Evolutionary conservation across 1,139 yeast genomes (phyloP).

Genomic region (Nakaseomyces bracarensis): DNA sequence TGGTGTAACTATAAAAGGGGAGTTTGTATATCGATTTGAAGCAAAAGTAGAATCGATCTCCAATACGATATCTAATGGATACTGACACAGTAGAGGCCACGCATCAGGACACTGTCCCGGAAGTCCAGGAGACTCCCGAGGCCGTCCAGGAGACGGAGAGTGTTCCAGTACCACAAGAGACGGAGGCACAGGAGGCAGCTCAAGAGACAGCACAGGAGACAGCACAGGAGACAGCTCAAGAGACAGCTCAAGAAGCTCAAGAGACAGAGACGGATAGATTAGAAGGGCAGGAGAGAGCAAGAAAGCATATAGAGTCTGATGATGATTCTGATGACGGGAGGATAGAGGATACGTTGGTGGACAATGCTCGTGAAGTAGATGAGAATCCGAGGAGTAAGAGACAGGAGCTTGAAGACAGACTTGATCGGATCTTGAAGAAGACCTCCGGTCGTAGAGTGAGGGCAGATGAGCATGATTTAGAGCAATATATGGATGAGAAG

Average conservation of each 20-base stretch:
- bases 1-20: too few relatives aligned
- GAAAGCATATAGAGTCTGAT: slow-evolving; percentile 9
- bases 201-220: not conserved
- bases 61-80: too few relatives aligned
- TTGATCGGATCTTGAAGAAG: slow-evolving; percentile 68
- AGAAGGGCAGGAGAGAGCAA: not conserved
- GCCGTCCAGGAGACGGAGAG: too few relatives aligned
- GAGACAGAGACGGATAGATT: not conserved
- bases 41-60: too few relatives aligned
- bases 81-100: too few relatives aligned
- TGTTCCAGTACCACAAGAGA: too few relatives aligned
- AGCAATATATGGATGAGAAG: slow-evolving; percentile 88
- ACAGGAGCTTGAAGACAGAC: slow-evolving; percentile 68
- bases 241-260: not conserved
- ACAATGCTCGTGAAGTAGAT: too few relatives aligned
- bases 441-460: slow-evolving; percentile 49
- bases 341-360: not conserved
- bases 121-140: too few relatives aligned
- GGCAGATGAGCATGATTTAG: slow-evolving; percentile 85
- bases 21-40: too few relatives aligned
- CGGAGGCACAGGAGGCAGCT: not conserved
- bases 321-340: slow-evolving; percentile 18
- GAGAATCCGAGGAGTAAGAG: slow-evolving; percentile 28
- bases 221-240: not conserved
- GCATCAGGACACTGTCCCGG: too few relatives aligned